phyloP scores from a whole-genome alignment of 805 yeast genomes.

The Tetrapisispora fleetii region DNA sequence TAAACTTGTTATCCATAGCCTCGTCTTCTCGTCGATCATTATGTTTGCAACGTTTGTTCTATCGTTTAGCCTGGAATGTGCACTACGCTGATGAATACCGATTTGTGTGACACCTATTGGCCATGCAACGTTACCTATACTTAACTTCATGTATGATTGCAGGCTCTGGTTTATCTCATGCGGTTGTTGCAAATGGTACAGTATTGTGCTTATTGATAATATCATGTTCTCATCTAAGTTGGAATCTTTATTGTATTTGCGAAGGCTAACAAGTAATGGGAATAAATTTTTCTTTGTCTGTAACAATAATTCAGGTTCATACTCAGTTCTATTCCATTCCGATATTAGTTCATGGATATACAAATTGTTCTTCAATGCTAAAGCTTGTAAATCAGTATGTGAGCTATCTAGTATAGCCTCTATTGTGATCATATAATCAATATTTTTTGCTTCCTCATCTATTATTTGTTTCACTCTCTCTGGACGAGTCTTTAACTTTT shows the following conservation, averaged over 20 bases:
- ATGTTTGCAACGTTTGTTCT: slow-evolving; percentile 44
- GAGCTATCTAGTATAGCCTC: neutral
- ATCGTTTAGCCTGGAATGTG: slow-evolving; percentile 40
- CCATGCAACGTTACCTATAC: slow-evolving; percentile 87
- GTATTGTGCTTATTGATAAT: slow-evolving; percentile 48
- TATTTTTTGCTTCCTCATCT: neutral
- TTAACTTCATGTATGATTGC: slow-evolving; percentile 61
- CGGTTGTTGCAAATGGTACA: slow-evolving; percentile 46
- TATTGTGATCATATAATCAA: neutral
- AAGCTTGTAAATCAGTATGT: slow-evolving; percentile 4
- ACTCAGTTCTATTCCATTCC: slow-evolving; percentile 29
- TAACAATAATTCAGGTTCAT: slow-evolving; percentile 24
- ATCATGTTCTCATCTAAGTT: slow-evolving; percentile 33
- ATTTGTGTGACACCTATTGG: slow-evolving; percentile 78
- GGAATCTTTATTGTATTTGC: slow-evolving; percentile 26
- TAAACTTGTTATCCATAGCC: slow-evolving; percentile 67
- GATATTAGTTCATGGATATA: slow-evolving; percentile 28
- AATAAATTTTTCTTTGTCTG: slow-evolving; percentile 43
- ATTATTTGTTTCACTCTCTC: neutral
- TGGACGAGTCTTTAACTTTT: neutral
- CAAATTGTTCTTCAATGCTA: slow-evolving; percentile 38
- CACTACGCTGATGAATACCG: slow-evolving; percentile 69
- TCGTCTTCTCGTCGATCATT: slow-evolving; percentile 65
- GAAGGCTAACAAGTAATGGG: slow-evolving; percentile 45
- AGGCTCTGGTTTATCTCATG: slow-evolving; percentile 28